phyloP scores from a whole-genome alignment of 192 early-diverging fungal genomes.

The Entomortierella lignicola region DNA sequence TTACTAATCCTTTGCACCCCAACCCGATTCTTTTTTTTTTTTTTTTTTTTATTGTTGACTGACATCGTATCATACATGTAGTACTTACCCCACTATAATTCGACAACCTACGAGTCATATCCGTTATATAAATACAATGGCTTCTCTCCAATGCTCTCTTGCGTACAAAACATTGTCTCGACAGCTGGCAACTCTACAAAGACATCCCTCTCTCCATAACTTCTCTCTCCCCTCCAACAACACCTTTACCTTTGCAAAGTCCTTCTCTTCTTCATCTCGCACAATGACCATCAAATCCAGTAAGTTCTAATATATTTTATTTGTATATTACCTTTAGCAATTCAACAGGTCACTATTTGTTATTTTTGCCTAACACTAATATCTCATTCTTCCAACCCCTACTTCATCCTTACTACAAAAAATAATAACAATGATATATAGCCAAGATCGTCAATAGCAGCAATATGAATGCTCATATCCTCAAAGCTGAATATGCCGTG shows the following conservation, averaged over 20 bases:
- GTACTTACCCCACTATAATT: neutral
- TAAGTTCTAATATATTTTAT: neutral
- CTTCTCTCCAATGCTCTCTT: constrained; percentile 37
- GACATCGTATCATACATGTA: neutral
- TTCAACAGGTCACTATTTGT: neutral
- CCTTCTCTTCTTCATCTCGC: constrained; percentile 36
- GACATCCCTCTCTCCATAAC: constrained; percentile 9
- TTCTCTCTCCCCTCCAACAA: neutral
- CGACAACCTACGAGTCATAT: neutral
- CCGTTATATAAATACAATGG: constrained; percentile 18
- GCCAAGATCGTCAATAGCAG: constrained; percentile 77
- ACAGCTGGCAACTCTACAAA: constrained; percentile 18
- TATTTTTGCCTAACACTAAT: neutral
- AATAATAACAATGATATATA: too few relatives aligned
- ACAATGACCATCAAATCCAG: constrained; percentile 27
- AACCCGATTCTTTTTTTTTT: neutral
- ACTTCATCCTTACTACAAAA: neutral
- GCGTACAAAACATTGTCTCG: constrained; percentile 28
- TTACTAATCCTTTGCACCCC: too few relatives aligned
- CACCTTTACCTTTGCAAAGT: constrained; percentile 11
- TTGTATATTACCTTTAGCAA: too few relatives aligned
- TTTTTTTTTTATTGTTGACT: neutral
- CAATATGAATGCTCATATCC: constrained; percentile 78
- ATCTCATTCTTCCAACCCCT: neutral
- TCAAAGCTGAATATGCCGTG: constrained; percentile 92